These are phyloP conservation scores for Auxenochlorella protothecoides DNA, from an alignment of 139 green algal species.

Conservation along the genomic window DNA sequence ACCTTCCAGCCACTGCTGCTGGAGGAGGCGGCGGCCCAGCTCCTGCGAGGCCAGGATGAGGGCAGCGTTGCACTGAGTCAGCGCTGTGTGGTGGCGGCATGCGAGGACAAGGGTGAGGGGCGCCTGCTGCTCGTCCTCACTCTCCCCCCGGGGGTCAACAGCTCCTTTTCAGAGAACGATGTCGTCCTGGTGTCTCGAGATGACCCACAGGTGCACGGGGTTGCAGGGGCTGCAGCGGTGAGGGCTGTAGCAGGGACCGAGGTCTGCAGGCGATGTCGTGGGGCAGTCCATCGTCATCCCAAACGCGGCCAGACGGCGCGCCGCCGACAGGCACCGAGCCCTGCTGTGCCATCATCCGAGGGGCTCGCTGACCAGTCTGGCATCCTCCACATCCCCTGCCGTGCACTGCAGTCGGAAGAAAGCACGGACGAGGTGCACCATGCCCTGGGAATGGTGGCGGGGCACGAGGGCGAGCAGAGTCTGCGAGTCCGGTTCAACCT, in stretches of 20 bases:
- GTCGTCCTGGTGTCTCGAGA: slow-evolving; percentile 68
- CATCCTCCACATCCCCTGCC: too few species aligned
- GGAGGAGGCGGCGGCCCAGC: slow-evolving; percentile 65
- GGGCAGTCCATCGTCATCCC: too few species aligned
- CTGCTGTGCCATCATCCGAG: too few species aligned
- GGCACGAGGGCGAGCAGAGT: slow-evolving; percentile 42
- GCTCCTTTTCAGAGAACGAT: slow-evolving; percentile 63
- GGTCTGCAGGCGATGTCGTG: too few species aligned
- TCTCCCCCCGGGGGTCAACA: slow-evolving; percentile 13
- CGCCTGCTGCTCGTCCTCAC: slow-evolving; percentile 34
- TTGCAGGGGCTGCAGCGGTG: neutral
- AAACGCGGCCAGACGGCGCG: too few species aligned
- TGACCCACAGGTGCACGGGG: slow-evolving; percentile 40
- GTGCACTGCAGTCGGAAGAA: neutral
- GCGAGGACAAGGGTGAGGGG: slow-evolving; percentile 15
- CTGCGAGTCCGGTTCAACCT: slow-evolving; percentile 52
- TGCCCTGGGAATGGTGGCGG: slow-evolving; percentile 53
- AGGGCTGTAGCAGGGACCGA: neutral
- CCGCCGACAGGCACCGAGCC: too few species aligned
- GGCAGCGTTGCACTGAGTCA: slow-evolving; percentile 23
- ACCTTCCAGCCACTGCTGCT: slow-evolving; percentile 69
- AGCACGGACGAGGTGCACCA: slow-evolving; percentile 27
- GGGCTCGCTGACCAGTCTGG: too few species aligned
- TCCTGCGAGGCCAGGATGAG: slow-evolving; percentile 62
- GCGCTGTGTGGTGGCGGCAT: neutral